These are phyloP conservation scores for Eleusine coracana DNA, from an alignment of 176 grass and related monocot species.

Conservation along the genomic window DNA sequence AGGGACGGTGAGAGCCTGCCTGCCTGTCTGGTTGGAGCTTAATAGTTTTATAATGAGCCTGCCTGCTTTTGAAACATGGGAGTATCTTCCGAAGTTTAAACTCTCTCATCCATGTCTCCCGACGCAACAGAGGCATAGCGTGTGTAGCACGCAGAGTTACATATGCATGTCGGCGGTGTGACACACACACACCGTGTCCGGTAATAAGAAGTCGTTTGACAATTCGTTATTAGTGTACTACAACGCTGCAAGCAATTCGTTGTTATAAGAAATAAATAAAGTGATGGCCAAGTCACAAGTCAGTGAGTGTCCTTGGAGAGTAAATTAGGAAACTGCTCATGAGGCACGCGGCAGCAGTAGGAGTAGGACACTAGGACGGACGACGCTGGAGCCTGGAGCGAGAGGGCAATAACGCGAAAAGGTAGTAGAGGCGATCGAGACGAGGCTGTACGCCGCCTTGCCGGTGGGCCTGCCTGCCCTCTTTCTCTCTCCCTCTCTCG, in stretches of 20 bases:
- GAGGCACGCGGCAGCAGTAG: neutral
- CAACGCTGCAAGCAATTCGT: neutral
- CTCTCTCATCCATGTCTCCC: constrained; percentile 18
- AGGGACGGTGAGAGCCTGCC: neutral
- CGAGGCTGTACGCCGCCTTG: constrained; percentile 33
- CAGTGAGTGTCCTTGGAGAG: too few species aligned
- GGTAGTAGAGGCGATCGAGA: neutral
- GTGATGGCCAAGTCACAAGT: too few species aligned
- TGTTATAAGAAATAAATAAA: neutral
- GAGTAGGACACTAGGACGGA: neutral
- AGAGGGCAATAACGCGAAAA: neutral
- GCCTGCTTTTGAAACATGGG: neutral
- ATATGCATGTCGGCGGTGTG: constrained; percentile 23
- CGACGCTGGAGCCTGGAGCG: neutral
- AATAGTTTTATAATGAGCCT: neutral
- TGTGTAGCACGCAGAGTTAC: neutral
- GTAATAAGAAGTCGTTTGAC: neutral
- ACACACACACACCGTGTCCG: neutral
- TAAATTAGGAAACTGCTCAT: neutral
- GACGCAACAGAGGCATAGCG: neutral
- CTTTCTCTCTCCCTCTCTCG: neutral
- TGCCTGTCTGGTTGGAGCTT: constrained; percentile 24
- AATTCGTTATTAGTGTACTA: too few species aligned
- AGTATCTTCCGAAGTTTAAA: constrained; percentile 11
- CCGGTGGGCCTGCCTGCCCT: neutral